Percentiles rank a stretch among this genome's conserved stretches.
phyloP scores from a whole-genome alignment of 306 rosid genomes.

The Cicer judaicum region DNA sequence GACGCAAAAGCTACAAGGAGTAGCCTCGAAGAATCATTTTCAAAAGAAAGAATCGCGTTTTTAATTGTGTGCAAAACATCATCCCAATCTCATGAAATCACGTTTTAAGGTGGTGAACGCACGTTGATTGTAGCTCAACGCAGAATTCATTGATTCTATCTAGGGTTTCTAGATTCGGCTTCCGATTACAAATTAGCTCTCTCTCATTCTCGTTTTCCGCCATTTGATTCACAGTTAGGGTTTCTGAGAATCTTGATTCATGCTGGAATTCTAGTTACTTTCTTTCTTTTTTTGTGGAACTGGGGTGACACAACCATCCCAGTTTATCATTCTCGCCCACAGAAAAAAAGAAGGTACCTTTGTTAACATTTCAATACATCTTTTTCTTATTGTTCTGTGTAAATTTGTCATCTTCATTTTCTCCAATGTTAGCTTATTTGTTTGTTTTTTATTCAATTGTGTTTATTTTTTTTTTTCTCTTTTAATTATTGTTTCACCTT shows the following conservation, averaged over 20 bases:
- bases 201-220: background rate
- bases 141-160: background rate
- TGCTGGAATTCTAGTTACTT: conserved; percentile 29
- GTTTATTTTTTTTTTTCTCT: background rate
- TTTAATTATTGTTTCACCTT: background rate
- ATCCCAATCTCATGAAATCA: too few relatives aligned
- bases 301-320: conserved; percentile 11
- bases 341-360: conserved; percentile 41
- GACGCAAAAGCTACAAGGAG: too few relatives aligned
- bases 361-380: too few relatives aligned
- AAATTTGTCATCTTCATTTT: conserved; percentile 33
- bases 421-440: conserved; percentile 28
- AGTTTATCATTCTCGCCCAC: conserved; percentile 37
- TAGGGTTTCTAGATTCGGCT: conserved; percentile 4
- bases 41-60: too few relatives aligned
- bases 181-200: background rate
- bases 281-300: background rate
- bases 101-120: too few relatives aligned
- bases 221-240: conserved; percentile 23
- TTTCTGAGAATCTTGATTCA: conserved; percentile 42
- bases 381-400: conserved; percentile 47
- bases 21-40: too few relatives aligned
- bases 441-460: background rate
- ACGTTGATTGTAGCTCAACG: too few relatives aligned
- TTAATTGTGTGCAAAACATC: too few relatives aligned